Conservation (phyloP, 768 basidiomycete genomes). For the Calocybe indica region DNA sequence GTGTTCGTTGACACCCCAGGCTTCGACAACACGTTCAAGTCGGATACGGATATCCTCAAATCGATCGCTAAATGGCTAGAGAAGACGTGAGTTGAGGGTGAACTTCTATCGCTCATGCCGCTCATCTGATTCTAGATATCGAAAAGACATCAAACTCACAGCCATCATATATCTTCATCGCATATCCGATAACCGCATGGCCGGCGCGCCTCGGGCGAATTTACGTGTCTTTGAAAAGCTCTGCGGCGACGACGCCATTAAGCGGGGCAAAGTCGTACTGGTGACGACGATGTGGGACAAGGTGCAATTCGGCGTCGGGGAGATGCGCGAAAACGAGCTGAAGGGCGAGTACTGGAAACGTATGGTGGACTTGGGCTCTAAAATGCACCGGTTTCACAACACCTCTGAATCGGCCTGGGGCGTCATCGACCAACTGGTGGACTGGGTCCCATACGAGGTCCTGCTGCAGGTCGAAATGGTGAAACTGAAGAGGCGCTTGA, state of each 20-base stretch:
- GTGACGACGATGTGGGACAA: slow-evolving; percentile 6
- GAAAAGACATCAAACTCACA: slow-evolving; percentile 8
- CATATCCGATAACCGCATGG: slow-evolving; percentile 4
- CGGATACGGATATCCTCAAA: slow-evolving; percentile 18
- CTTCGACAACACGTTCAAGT: slow-evolving; percentile 16
- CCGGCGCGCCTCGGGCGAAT: slow-evolving; percentile 2
- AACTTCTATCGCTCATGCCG: background rate
- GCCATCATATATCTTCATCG: slow-evolving; percentile 13
- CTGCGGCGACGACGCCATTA: slow-evolving; percentile 2
- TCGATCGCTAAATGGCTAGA: slow-evolving; percentile 18
- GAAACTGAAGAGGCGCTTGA: background rate
- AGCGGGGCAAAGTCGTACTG: slow-evolving; percentile 11
- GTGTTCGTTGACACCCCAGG: slow-evolving; percentile 21
- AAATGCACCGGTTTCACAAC: slow-evolving; percentile 3
- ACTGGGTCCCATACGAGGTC: slow-evolving; percentile 11
- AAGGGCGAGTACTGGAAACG: slow-evolving; percentile 3
- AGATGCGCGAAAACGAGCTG: slow-evolving; percentile 1
- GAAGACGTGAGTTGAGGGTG: slow-evolving; percentile 13
- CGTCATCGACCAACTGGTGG: slow-evolving; percentile 19
- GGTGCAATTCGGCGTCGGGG: background rate
- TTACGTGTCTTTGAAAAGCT: slow-evolving; percentile 5
- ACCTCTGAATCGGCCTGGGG: slow-evolving; percentile 10
- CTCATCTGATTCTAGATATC: slow-evolving; percentile 6
- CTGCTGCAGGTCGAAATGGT: slow-evolving; percentile 14
- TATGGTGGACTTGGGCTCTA: slow-evolving; percentile 4